Conservation (phyloP, 108 stramenopile species). For the Nitzschia sp. region DNA sequence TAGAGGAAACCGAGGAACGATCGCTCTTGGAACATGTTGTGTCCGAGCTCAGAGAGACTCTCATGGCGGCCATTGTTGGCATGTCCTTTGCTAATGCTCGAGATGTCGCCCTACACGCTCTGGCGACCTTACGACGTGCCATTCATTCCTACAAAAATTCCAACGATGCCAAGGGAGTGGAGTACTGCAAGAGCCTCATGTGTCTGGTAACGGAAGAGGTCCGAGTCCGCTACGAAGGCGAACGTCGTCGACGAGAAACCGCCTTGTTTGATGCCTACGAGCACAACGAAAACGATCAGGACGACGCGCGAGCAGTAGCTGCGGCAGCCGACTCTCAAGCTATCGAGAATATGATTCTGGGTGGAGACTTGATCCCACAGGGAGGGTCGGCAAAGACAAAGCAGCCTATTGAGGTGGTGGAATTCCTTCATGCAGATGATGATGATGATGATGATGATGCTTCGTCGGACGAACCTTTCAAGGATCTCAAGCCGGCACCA, state of each 20-base stretch:
- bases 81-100: conserved; percentile 74
- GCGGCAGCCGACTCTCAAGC: conserved; percentile 50
- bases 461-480: not conserved
- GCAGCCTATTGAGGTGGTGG: conserved; percentile 26
- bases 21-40: conserved; percentile 51
- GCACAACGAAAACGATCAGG: conserved; percentile 23
- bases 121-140: conserved; percentile 57
- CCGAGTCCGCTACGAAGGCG: conserved; percentile 64
- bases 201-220: conserved; percentile 63
- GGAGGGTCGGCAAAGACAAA: conserved; percentile 6
- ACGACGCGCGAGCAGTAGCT: conserved; percentile 19
- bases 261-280: conserved; percentile 73
- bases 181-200: conserved; percentile 38
- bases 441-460: not conserved
- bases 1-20: not conserved
- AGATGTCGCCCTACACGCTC: conserved; percentile 65
- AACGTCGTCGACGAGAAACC: conserved; percentile 69
- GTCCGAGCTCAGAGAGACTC: conserved; percentile 54
- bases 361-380: conserved; percentile 53
- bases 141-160: conserved; percentile 41
- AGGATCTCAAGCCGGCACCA: not conserved
- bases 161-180: conserved; percentile 43
- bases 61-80: conserved; percentile 78
- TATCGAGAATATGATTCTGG: conserved; percentile 73
- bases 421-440: conserved; percentile 3